A percentile compares a stretch with the other conserved stretches of the same genome.
phyloP scores from a whole-genome alignment of 2,329 filamentous ascomycete genomes.

The Clarireedia monteithiana region DNA sequence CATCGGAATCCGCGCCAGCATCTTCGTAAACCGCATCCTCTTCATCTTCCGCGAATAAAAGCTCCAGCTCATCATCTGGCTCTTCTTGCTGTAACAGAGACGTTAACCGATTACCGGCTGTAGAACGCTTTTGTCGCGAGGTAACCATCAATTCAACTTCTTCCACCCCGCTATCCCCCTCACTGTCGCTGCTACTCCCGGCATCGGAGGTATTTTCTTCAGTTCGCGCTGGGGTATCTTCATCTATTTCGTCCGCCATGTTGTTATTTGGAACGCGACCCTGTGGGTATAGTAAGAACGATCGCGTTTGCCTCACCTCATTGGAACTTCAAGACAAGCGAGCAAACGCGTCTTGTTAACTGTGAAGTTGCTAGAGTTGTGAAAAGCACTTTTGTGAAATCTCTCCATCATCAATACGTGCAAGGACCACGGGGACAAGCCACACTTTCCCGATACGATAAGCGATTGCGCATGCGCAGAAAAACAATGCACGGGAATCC shows the following conservation, averaged over 20 bases:
- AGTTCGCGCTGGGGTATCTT: slow-evolving; percentile 15
- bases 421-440: background rate
- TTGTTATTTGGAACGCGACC: background rate
- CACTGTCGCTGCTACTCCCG: slow-evolving; percentile 12
- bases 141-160: slow-evolving; percentile 63
- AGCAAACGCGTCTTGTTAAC: background rate
- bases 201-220: slow-evolving; percentile 15
- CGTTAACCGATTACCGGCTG: slow-evolving; percentile 78
- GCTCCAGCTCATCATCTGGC: slow-evolving; percentile 52
- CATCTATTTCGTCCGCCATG: slow-evolving; percentile 13
- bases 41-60: slow-evolving; percentile 65
- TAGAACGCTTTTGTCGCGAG: slow-evolving; percentile 66
- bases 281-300: background rate
- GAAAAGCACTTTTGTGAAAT: background rate
- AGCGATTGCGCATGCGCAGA: no score
- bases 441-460: background rate
- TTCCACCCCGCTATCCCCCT: slow-evolving; percentile 12
- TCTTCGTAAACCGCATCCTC: slow-evolving; percentile 64
- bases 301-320: background rate
- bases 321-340: background rate
- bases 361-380: background rate
- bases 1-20: slow-evolving; percentile 61
- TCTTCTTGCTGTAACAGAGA: slow-evolving; percentile 68
- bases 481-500: no score
- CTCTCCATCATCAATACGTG: background rate